These are phyloP conservation scores for Linnemannia zychae DNA, from an alignment of 192 early-diverging fungal species.

Conservation along the genomic window DNA sequence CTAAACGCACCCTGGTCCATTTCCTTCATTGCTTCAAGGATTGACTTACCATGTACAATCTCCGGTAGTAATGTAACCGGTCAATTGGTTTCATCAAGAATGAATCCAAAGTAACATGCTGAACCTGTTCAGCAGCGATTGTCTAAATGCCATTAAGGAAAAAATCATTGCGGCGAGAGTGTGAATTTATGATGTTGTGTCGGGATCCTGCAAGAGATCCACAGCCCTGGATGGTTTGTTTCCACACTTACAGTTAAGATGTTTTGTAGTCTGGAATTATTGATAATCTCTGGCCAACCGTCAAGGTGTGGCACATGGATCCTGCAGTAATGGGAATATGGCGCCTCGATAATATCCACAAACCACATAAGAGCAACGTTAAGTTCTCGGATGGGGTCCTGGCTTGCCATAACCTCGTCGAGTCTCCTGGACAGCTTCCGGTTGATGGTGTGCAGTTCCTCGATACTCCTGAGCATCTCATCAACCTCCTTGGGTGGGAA, in stretches of 20 bases:
- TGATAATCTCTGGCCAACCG: conserved; percentile 61
- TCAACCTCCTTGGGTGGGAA: conserved; percentile 64
- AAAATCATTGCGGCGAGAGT: not conserved
- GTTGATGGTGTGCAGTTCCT: conserved; percentile 60
- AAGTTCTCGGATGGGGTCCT: conserved; percentile 3
- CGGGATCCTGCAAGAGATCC: not conserved
- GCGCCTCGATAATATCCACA: conserved; percentile 65
- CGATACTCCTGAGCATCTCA: conserved; percentile 58
- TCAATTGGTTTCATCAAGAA: conserved; percentile 66
- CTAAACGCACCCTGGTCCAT: not conserved
- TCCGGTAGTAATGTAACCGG: conserved; percentile 68
- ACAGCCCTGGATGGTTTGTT: not conserved
- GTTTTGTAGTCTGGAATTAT: conserved; percentile 55
- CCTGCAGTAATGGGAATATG: conserved; percentile 67
- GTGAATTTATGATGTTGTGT: not conserved
- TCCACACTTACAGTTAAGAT: conserved; percentile 56
- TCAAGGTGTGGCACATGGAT: conserved; percentile 60
- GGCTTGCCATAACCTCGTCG: conserved; percentile 9
- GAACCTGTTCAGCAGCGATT: conserved; percentile 59
- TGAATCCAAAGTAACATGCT: conserved; percentile 64
- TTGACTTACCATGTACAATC: conserved; percentile 62
- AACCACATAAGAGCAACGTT: conserved; percentile 31
- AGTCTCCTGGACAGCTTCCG: conserved; percentile 52
- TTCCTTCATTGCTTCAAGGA: not conserved
- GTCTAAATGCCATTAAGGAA: conserved; percentile 32